Evolutionary conservation across 148 eudicot genomes (phyloP), one percentile per base, ranked within the genome.

Genomic region (Amaranthus cruentus): DNA sequence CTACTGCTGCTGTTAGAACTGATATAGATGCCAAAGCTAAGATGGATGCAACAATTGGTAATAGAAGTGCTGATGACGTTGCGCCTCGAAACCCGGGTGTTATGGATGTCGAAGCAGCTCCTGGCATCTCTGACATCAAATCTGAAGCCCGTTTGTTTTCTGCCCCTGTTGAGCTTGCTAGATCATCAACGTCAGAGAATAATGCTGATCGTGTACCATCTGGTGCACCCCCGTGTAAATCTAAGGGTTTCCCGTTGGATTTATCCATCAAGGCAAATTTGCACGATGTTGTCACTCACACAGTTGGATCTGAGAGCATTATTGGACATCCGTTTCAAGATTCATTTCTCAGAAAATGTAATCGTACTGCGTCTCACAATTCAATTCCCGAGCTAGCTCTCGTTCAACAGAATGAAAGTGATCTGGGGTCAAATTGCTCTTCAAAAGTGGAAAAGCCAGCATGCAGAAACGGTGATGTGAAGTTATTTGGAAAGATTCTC

Each of bases 401-500:
- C 43, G 70, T 75, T 50, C 74, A 66, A 69, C 79, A 73, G 82
- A 84, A 48, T 7, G 72, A 74, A 38, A 54, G 72, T 66, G 67
- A 76, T 61, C 49, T 47, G n/a, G 68, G 76, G 46, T 62, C 74
- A 63, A 62, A 58, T 59, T 77, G 80, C 70, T 77, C 84, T n/a
- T 81, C 89, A 43, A 83, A 81, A 77, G n/a, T 69, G 6, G 92
- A 85, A 57, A 89, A 84, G 74, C 86, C 88, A 28, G 38, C 38
- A 64, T 68, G 78, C 28, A 75, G 85, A 65, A 90, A 81, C 60
- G 94, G 98, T 74, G 88, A 90, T 80, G 97, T 95, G 65, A 92
- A 92, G 66, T 81, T 95, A 61, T 95, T 95, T 71, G 99, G 99
- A 72, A 87, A 91, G 79, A 92, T 95, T 77, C 80, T 95, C 48